phyloP scores from a whole-genome alignment of 1,284 basidiomycete species.

The Pascua sp. region DNA sequence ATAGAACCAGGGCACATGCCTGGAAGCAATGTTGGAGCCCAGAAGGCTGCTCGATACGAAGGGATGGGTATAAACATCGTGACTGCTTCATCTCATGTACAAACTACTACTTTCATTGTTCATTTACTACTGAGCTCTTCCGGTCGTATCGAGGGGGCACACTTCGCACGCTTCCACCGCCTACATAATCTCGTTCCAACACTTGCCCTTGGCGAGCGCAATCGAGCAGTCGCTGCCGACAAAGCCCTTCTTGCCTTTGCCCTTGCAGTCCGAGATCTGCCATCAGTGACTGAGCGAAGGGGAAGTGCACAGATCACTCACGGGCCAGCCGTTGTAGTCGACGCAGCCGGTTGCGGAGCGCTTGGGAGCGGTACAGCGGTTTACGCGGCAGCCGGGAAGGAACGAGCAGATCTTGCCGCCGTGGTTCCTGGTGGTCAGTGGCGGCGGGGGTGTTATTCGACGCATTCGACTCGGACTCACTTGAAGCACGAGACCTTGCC shows the following conservation, averaged over 20 bases:
- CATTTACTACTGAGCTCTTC: too few relatives aligned
- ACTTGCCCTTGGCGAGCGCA: not conserved
- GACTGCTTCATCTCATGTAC: too few relatives aligned
- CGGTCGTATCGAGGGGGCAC: too few relatives aligned
- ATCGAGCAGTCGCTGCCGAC: conserved; percentile 3
- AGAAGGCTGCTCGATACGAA: too few relatives aligned
- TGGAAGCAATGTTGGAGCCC: too few relatives aligned
- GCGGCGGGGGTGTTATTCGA: too few relatives aligned
- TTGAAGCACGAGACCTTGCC: conserved; percentile 2
- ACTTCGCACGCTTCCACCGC: too few relatives aligned
- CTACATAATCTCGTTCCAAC: conserved; percentile 3
- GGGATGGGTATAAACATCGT: too few relatives aligned
- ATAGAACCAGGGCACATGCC: too few relatives aligned
- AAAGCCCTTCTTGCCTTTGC: conserved; percentile 1
- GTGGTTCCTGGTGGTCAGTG: not conserved
- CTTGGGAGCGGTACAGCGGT: not conserved
- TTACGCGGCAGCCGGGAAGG: not conserved
- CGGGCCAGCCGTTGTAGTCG: conserved; percentile 8
- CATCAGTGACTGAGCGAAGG: not conserved
- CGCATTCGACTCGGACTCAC: too few relatives aligned
- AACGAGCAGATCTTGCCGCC: conserved; percentile 5
- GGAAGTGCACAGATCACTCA: too few relatives aligned
- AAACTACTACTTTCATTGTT: too few relatives aligned
- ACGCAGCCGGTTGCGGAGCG: not conserved
- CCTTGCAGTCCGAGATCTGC: not conserved